Evolutionary conservation across 1,139 yeast genomes (phyloP), one percentile per base, ranked within the genome.

Genomic region (Geotrichum histeridarum): DNA sequence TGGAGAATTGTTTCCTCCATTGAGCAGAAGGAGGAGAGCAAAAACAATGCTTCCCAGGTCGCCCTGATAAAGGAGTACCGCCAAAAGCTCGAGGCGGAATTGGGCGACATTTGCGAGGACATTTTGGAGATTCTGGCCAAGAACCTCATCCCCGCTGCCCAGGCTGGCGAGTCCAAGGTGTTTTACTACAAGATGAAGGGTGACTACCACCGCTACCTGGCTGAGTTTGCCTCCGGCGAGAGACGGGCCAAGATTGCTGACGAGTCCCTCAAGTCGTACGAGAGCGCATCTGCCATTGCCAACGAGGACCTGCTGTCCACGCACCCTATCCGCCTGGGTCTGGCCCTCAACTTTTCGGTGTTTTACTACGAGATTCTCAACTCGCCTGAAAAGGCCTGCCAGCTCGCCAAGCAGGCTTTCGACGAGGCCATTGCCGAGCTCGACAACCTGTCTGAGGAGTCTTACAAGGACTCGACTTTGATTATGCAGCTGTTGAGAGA

Each of bases 101-200:
- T 93, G 70, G 84, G 93, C 64, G 90, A 87, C 72, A 91, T 93
- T 69, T 93, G 98, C 77, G 93, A 89, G 70, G 99, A 93, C 73
- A 90, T 93, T 67, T 78, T 93, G 70, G 77, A 83, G 50, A 97
- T 93, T 59, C 82, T 93, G 73, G 86, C 88, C 63, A 82, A 86
- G 68, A 93, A 88, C 75, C 83, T 93, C 74, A 88, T 93, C 68
- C 91, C 96, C 66, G 82, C 91, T 63, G 98, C 99, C 63, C 94
- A 88, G 74, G 84, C 95, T 61, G 98, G 98, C 68, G 99, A 93
- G 78, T 89, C 96, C 56, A 91, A 91, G 81, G 99, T 93, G 58
- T 93, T 93, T 76, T 93, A 93, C 82, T 91, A 89, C 79, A 93
- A 93, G 83, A 91, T 93, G 97, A 91, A 93, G 82, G 99, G 99